Conservation (phyloP, 176 grass and related monocot genomes). For the Sorghum bicolor region Sorghum_bicolor_NCBIv3 NC_012875.2:55791501-55792000, state of each 20-base stretch:
- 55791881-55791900: not conserved
- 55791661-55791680: constrained; percentile 15
- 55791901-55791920: not conserved
- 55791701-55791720: not conserved
- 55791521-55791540: not conserved
- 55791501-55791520: not conserved
- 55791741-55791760: not conserved
- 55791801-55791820: constrained; percentile 69
- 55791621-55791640: not conserved
- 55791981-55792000: not conserved
- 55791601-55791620: not conserved
- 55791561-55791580: not conserved
- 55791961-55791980: not conserved
- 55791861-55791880: constrained; percentile 2
- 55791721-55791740: not conserved
- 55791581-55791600: not conserved
- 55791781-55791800: constrained; percentile 66
- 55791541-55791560: not conserved
- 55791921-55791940: not conserved
- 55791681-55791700: not conserved
- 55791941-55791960: not conserved
- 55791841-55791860: constrained; percentile 65
- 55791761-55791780: constrained; percentile 88
- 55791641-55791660: not conserved
- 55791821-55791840: constrained; percentile 94